Evolutionary conservation across 2,329 filamentous ascomycete species (phyloP).

Genomic region (Cercospora berteroae): DNA sequence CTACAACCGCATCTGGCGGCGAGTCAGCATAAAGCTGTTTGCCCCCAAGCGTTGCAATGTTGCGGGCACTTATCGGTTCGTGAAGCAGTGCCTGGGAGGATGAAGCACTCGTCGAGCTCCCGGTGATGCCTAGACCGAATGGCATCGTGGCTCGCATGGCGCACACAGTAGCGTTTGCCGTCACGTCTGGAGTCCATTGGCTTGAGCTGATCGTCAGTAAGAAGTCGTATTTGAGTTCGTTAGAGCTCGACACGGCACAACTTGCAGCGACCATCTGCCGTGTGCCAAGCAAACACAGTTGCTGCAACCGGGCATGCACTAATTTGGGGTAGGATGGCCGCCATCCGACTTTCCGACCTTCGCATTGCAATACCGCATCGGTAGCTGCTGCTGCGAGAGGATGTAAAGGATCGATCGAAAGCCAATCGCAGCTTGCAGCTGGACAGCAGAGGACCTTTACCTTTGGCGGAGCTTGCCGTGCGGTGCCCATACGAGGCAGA

Average conservation of each 20-base stretch:
- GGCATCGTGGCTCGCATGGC: background rate
- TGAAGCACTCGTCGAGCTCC: background rate
- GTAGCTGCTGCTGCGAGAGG: background rate
- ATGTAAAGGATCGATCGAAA: background rate
- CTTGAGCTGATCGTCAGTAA: background rate
- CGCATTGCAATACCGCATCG: background rate
- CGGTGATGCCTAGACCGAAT: background rate
- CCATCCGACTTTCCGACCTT: background rate
- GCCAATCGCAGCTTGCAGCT: background rate
- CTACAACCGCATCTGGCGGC: background rate
- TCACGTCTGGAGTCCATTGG: background rate
- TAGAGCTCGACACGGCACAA: background rate
- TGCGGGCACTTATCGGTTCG: no score
- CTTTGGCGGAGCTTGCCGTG: background rate
- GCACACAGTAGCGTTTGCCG: background rate
- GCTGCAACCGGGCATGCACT: background rate
- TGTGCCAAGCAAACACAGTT: background rate
- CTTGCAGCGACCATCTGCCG: background rate
- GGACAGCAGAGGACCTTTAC: background rate
- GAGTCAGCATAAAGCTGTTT: background rate
- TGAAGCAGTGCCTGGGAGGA: background rate
- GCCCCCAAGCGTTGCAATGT: no score
- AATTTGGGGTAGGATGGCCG: background rate
- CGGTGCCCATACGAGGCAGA: background rate
- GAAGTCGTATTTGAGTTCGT: background rate